phyloP scores from a whole-genome alignment of 257 asterid genomes.

The Nemophila menziesii region DNA sequence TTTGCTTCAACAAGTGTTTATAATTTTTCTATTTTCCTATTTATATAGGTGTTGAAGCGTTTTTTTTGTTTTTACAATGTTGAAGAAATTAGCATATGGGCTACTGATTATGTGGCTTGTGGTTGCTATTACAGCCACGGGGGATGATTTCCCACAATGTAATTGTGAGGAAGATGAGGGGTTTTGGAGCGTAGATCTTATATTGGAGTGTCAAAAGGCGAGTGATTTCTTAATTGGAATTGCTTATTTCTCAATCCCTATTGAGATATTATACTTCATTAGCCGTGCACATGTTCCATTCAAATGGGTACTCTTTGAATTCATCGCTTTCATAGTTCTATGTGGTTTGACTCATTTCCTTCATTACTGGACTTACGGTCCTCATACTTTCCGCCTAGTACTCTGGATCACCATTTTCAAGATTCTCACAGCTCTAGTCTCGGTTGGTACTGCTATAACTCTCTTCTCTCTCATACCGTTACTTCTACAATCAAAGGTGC shows the following conservation, averaged over 20 bases:
- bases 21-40: slow-evolving; percentile 4
- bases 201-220: slow-evolving; percentile 58
- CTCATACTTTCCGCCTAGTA: slow-evolving; percentile 73
- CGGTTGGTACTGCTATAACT: slow-evolving; percentile 78
- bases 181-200: slow-evolving; percentile 55
- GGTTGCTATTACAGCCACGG: slow-evolving; percentile 29
- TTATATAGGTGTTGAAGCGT: slow-evolving; percentile 11
- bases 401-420: slow-evolving; percentile 75
- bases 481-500: slow-evolving; percentile 65
- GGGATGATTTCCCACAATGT: slow-evolving; percentile 38
- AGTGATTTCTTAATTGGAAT: slow-evolving; percentile 85
- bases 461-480: slow-evolving; percentile 65
- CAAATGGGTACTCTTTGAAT: slow-evolving; percentile 85
- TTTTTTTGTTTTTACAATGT: slow-evolving; percentile 42
- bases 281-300: slow-evolving; percentile 74
- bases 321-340: slow-evolving; percentile 73
- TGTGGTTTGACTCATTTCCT: slow-evolving; percentile 97
- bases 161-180: slow-evolving; percentile 80
- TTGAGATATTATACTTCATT: slow-evolving; percentile 84
- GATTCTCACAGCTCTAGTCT: slow-evolving; percentile 71
- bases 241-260: slow-evolving; percentile 90
- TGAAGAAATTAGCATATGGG: slow-evolving; percentile 31
- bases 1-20: slow-evolving; percentile 5
- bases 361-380: slow-evolving; percentile 84
- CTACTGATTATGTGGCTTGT: slow-evolving; percentile 33